A percentile compares a stretch with the other conserved stretches of the same genome.
Evolutionary conservation across 1,139 yeast genomes (phyloP).

Genomic region (Kurtzmaniella natalensis): DNA sequence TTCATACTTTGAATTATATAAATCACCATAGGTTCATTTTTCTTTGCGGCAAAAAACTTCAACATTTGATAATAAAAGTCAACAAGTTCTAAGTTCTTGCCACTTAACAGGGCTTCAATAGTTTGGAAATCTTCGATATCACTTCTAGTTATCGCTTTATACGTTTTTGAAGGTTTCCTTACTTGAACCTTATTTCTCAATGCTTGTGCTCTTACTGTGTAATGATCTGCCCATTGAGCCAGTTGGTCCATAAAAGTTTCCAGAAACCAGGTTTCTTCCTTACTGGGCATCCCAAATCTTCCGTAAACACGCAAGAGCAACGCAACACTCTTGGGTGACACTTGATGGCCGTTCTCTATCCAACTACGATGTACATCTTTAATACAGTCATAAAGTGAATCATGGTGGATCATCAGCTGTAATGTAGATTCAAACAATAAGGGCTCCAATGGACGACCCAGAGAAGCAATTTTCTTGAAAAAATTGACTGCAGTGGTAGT

Average conservation of each 20-base stretch:
- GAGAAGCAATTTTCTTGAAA: constrained; percentile 1
- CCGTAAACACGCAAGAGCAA: constrained; percentile 20
- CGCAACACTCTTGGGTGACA: constrained; percentile 26
- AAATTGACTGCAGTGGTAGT: constrained; percentile 2
- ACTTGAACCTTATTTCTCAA: not conserved
- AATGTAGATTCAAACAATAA: constrained; percentile 26
- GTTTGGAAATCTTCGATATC: constrained; percentile 12
- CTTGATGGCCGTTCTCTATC: constrained; percentile 14
- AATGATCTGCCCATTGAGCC: not conserved
- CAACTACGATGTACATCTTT: constrained; percentile 1
- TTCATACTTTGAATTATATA: constrained; percentile 22
- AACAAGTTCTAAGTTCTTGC: constrained; percentile 1
- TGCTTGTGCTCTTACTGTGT: constrained; percentile 1
- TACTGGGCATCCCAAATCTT: constrained; percentile 1
- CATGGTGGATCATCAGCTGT: constrained; percentile 22
- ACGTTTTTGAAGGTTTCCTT: constrained; percentile 4
- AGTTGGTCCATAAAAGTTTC: constrained; percentile 10
- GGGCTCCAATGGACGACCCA: constrained; percentile 16
- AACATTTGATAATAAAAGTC: constrained; percentile 18
- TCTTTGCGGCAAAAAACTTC: constrained; percentile 15
- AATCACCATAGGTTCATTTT: constrained; percentile 21
- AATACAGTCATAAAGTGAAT: constrained; percentile 28
- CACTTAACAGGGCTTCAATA: constrained; percentile 12
- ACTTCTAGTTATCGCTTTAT: not conserved
- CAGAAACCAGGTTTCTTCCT: constrained; percentile 23